These are phyloP conservation scores for Nicotiana otophora DNA, from an alignment of 257 asterid species.

Conservation along the genomic window DNA sequence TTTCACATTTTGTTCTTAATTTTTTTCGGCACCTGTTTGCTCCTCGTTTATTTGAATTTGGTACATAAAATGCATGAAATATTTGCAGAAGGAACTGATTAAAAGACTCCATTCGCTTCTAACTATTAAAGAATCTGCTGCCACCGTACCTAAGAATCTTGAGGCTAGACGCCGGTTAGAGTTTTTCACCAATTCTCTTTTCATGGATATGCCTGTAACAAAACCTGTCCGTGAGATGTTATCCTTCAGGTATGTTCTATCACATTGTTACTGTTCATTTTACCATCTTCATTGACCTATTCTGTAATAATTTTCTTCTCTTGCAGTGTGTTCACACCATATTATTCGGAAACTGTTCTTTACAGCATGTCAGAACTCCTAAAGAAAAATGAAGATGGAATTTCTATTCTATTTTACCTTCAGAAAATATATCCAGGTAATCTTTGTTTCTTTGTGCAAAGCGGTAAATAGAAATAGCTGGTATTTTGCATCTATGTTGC, in stretches of 20 bases:
- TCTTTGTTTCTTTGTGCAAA: background rate
- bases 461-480: background rate
- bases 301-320: background rate
- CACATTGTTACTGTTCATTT: background rate
- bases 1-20: background rate
- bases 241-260: constrained; percentile 62
- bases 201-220: constrained; percentile 94
- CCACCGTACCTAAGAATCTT: constrained; percentile 77
- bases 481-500: background rate
- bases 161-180: constrained; percentile 92
- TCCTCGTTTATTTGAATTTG: background rate
- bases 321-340: constrained; percentile 96
- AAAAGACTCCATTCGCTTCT: constrained; percentile 76
- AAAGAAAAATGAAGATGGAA: constrained; percentile 94
- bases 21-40: constrained; percentile 2
- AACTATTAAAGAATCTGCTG: constrained; percentile 89
- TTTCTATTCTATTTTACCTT: constrained; percentile 91
- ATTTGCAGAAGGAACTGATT: constrained; percentile 66
- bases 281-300: background rate
- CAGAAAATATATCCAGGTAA: constrained; percentile 97
- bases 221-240: constrained; percentile 90
- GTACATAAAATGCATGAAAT: constrained; percentile 19
- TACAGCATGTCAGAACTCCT: constrained; percentile 96
- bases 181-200: constrained; percentile 90
- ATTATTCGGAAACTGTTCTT: constrained; percentile 92